Conservation (phyloP, 106 monocot genomes). For the Apostasia shenzhenica region DNA sequence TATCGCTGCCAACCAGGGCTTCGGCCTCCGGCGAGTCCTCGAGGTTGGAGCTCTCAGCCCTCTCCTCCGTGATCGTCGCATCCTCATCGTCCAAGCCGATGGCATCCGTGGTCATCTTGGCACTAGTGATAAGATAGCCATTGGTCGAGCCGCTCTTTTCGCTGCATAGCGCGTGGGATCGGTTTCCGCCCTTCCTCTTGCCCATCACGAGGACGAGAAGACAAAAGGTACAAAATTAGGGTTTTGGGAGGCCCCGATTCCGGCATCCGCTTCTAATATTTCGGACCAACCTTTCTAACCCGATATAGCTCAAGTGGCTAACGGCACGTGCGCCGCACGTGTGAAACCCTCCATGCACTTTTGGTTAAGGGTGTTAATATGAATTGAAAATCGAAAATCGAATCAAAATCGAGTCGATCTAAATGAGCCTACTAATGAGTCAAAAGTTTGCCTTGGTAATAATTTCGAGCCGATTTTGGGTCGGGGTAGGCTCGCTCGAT, state of each 20-base stretch:
- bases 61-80: slow-evolving; percentile 31
- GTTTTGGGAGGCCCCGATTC: background rate
- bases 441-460: too few relatives aligned
- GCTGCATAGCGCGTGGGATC: slow-evolving; percentile 9
- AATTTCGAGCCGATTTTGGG: too few relatives aligned
- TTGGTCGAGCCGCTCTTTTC: slow-evolving; percentile 11
- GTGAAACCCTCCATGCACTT: too few relatives aligned
- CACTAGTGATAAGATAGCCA: background rate
- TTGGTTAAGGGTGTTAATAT: too few relatives aligned
- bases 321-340: background rate
- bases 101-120: background rate
- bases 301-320: too few relatives aligned
- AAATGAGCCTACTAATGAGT: too few relatives aligned
- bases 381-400: too few relatives aligned
- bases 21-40: slow-evolving; percentile 24
- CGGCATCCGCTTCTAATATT: background rate
- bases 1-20: slow-evolving; percentile 47
- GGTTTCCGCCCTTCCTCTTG: slow-evolving; percentile 17
- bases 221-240: slow-evolving; percentile 6
- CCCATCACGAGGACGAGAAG: slow-evolving; percentile 18
- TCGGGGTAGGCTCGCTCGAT: too few relatives aligned
- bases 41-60: slow-evolving; percentile 35
- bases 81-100: slow-evolving; percentile 5
- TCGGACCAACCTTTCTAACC: too few relatives aligned
- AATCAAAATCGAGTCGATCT: too few relatives aligned